Conservation (phyloP, 129 eudicot species). For the Lactuca sativa region DNA sequence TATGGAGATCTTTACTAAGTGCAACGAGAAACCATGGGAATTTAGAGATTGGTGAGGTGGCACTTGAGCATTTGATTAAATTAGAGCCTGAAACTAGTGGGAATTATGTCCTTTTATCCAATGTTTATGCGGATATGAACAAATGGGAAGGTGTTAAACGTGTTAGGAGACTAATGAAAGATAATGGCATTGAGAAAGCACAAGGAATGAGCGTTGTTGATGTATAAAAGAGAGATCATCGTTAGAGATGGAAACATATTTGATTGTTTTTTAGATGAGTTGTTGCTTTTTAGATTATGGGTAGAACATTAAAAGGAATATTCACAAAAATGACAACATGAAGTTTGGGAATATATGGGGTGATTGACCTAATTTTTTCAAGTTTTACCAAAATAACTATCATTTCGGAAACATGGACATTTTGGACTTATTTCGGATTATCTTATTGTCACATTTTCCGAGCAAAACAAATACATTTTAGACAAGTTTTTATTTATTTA, state of each 20-base stretch:
- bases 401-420: too few species aligned
- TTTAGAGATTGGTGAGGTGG: slow-evolving; percentile 52
- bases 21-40: slow-evolving; percentile 65
- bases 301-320: slow-evolving; percentile 24
- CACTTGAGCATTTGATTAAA: slow-evolving; percentile 48
- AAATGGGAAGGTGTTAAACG: slow-evolving; percentile 66
- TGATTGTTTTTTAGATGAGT: slow-evolving; percentile 48
- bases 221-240: slow-evolving; percentile 48
- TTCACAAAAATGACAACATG: too few species aligned
- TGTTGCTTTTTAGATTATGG: slow-evolving; percentile 66
- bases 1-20: slow-evolving; percentile 74
- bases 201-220: slow-evolving; percentile 52
- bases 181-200: slow-evolving; percentile 42
- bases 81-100: slow-evolving; percentile 71
- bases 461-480: too few species aligned
- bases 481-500: too few species aligned
- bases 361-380: too few species aligned
- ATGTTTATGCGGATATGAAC: slow-evolving; percentile 45
- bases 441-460: too few species aligned
- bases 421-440: too few species aligned
- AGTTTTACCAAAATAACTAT: too few species aligned
- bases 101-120: slow-evolving; percentile 69
- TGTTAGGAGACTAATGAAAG: slow-evolving; percentile 58
- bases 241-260: slow-evolving; percentile 55
- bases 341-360: too few species aligned